Percentiles rank a stretch among this genome's conserved stretches.
Conservation (phyloP, 345 rosid genomes). For the Erodium maritimum region DNA sequence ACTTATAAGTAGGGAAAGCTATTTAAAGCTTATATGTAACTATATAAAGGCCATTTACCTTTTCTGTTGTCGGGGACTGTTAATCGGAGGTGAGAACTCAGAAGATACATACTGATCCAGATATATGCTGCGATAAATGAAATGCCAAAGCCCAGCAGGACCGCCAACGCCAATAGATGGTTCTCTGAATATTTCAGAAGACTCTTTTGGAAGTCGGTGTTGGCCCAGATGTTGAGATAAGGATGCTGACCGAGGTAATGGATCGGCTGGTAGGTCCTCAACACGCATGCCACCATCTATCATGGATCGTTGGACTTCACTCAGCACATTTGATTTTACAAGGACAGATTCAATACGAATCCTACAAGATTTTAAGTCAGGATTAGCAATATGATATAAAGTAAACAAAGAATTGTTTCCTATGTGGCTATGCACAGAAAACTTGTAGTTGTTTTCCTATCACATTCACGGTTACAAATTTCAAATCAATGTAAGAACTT, state of each 20-base stretch:
- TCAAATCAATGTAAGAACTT: conserved; percentile 7
- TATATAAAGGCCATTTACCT: conserved; percentile 31
- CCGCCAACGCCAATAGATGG: conserved; percentile 67
- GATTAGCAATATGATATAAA: background rate
- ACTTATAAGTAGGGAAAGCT: conserved; percentile 4
- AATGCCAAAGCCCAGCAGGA: conserved; percentile 95
- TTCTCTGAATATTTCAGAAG: conserved; percentile 41
- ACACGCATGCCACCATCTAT: conserved; percentile 90
- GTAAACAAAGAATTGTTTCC: background rate
- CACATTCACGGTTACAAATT: background rate
- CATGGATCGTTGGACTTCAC: conserved; percentile 77
- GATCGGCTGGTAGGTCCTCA: conserved; percentile 69
- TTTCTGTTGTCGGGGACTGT: conserved; percentile 62
- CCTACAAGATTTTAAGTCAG: conserved; percentile 28
- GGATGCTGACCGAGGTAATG: conserved; percentile 37
- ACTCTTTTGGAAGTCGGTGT: conserved; percentile 27
- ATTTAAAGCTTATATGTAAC: background rate
- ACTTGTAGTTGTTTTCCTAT: too few species aligned
- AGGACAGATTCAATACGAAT: conserved; percentile 67
- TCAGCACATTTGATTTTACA: conserved; percentile 73
- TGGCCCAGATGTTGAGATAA: conserved; percentile 36
- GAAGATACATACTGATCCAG: conserved; percentile 90
- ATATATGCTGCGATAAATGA: conserved; percentile 87
- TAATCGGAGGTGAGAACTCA: conserved; percentile 78
- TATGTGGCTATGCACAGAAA: background rate